Percentiles rank a stretch among this genome's conserved stretches.
These are phyloP conservation scores for Phytophthora ramorum DNA, from an alignment of 352 stramenopile genomes.

Conservation along the genomic window DNA sequence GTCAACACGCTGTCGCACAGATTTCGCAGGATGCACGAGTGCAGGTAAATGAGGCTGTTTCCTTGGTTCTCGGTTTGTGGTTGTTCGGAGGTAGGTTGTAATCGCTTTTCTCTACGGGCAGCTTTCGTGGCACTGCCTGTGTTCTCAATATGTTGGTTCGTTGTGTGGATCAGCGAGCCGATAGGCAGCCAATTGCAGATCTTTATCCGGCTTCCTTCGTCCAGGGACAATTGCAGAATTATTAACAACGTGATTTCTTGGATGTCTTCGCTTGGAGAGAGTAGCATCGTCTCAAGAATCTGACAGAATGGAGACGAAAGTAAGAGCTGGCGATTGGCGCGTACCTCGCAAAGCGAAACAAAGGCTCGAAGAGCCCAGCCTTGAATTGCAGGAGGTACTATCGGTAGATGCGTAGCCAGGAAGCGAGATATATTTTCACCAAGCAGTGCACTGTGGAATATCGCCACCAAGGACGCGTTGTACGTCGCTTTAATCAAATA, in stretches of 20 bases:
- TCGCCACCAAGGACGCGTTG: slow-evolving; percentile 63
- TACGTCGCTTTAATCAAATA: slow-evolving; percentile 79
- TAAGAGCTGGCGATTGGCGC: slow-evolving; percentile 53
- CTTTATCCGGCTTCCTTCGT: slow-evolving; percentile 73
- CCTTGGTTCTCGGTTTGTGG: slow-evolving; percentile 1
- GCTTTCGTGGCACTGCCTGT: slow-evolving; percentile 3
- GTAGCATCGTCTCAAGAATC: slow-evolving; percentile 54
- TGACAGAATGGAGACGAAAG: slow-evolving; percentile 60
- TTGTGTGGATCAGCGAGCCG: slow-evolving; percentile 45
- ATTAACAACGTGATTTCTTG: slow-evolving; percentile 64
- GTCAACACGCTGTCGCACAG: slow-evolving; percentile 77
- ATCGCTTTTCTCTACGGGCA: background rate
- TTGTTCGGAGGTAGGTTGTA: background rate
- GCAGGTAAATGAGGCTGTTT: slow-evolving; percentile 51
- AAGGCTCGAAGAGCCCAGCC: slow-evolving; percentile 56
- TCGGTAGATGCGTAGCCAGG: slow-evolving; percentile 50
- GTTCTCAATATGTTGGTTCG: slow-evolving; percentile 36
- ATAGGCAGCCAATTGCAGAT: slow-evolving; percentile 75
- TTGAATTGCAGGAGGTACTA: slow-evolving; percentile 48
- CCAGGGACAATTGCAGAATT: slow-evolving; percentile 61
- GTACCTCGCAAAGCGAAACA: slow-evolving; percentile 59
- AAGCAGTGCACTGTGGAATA: slow-evolving; percentile 66
- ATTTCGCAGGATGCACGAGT: slow-evolving; percentile 79
- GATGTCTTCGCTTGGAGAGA: slow-evolving; percentile 44
- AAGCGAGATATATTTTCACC: slow-evolving; percentile 74